Percentiles rank a stretch among this genome's conserved stretches.
These are phyloP conservation scores for Coemansia erecta DNA, from an alignment of 192 early-diverging fungal genomes.

Conservation along the genomic window DNA sequence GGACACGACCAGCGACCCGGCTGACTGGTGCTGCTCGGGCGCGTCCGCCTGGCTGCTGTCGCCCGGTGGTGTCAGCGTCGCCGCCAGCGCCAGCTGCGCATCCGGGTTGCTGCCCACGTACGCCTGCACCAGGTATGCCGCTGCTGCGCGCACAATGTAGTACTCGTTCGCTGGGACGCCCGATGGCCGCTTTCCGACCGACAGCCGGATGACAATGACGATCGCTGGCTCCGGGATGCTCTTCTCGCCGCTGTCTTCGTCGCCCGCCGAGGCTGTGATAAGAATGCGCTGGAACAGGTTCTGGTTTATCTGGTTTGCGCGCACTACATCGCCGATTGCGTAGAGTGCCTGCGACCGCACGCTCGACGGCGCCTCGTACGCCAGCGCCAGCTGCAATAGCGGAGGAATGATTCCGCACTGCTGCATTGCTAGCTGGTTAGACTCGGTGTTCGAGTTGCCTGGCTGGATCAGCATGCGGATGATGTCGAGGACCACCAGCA, in stretches of 20 bases:
- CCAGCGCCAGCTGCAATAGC: constrained; percentile 76
- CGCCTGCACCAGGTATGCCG: constrained; percentile 77
- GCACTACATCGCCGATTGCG: constrained; percentile 81
- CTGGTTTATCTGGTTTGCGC: constrained; percentile 74
- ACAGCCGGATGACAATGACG: constrained; percentile 75
- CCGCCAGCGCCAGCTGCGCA: constrained; percentile 81
- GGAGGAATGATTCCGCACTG: constrained; percentile 78
- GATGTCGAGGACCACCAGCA: constrained; percentile 83
- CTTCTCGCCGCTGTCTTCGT: constrained; percentile 24
- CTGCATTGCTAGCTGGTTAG: constrained; percentile 89
- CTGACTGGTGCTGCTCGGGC: constrained; percentile 60
- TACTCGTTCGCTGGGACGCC: constrained; percentile 54
- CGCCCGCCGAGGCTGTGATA: constrained; percentile 58
- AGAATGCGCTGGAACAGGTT: constrained; percentile 70
- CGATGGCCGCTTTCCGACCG: constrained; percentile 60
- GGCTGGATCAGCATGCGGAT: constrained; percentile 87
- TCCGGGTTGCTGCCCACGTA: constrained; percentile 83
- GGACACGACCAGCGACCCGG: constrained; percentile 83
- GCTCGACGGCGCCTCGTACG: constrained; percentile 69
- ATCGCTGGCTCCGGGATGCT: constrained; percentile 73
- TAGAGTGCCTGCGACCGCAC: constrained; percentile 82
- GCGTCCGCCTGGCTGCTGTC: constrained; percentile 12
- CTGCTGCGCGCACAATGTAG: constrained; percentile 76
- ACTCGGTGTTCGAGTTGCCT: constrained; percentile 79
- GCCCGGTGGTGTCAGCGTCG: constrained; percentile 74